Evolutionary conservation across 164 flowering plant species (phyloP).

Genomic region (Chloranthus sessilifolius): DNA sequence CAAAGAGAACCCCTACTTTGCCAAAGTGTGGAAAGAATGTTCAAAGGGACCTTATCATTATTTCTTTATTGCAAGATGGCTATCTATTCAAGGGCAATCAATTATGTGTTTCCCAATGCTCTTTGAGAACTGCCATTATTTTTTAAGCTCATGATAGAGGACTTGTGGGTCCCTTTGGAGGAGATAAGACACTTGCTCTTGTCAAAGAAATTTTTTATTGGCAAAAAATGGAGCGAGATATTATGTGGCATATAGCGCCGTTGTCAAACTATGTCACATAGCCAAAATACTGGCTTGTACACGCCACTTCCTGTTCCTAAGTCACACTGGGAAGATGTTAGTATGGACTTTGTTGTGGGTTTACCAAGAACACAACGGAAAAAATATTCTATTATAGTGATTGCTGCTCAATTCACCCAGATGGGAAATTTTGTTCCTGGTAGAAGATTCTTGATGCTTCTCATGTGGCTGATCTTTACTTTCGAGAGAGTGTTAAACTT

Average conservation of each 20-base stretch:
- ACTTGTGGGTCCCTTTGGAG: conserved; percentile 16
- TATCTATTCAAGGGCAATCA: not conserved
- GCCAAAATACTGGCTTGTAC: conserved; percentile 11
- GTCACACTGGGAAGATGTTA: conserved; percentile 15
- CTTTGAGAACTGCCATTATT: conserved; percentile 6
- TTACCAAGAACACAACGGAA: conserved; percentile 4
- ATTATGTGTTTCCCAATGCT: not conserved
- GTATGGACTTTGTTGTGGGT: conserved; percentile 10
- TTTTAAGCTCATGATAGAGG: conserved; percentile 12
- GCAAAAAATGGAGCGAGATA: conserved; percentile 8
- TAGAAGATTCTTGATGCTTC: no score
- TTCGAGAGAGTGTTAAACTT: conserved; percentile 3
- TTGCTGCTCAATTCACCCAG: conserved; percentile 1
- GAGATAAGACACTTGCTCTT: conserved; percentile 15
- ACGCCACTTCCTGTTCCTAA: conserved; percentile 7
- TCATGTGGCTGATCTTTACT: conserved; percentile 2
- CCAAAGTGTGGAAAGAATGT: no score
- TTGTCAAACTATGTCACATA: conserved; percentile 13
- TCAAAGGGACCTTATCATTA: no score
- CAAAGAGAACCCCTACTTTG: no score
- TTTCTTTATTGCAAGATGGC: no score
- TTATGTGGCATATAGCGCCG: conserved; percentile 1
- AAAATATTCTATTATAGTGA: conserved; percentile 6
- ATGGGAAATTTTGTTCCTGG: conserved; percentile 10
- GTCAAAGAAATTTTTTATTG: conserved; percentile 10